phyloP scores from a whole-genome alignment of 2,329 filamentous ascomycete genomes.

The Paracoccidioides brasiliensis region DNA sequence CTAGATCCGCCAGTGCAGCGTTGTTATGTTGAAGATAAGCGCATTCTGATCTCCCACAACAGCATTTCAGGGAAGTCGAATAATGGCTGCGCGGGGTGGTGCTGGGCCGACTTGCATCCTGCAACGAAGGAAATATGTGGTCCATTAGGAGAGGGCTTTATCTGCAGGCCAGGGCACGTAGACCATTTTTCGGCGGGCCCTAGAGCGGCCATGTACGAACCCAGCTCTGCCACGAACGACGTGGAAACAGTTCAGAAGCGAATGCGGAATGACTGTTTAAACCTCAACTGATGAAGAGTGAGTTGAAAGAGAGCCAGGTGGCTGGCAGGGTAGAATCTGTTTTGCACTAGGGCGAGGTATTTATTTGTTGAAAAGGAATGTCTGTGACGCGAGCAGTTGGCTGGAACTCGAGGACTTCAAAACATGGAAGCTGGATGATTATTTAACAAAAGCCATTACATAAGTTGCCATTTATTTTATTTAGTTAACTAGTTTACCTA shows the following conservation, averaged over 20 bases:
- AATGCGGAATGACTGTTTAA: not conserved
- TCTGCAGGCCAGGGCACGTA: not conserved
- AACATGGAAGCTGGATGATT: no score
- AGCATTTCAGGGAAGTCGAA: slow-evolving; percentile 44
- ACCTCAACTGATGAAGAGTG: not conserved
- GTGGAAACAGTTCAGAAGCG: not conserved
- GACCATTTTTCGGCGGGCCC: slow-evolving; percentile 1
- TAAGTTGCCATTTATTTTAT: no score
- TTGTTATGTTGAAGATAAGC: slow-evolving; percentile 70
- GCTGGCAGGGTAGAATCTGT: not conserved
- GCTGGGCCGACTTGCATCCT: not conserved
- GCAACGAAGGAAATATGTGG: slow-evolving; percentile 1
- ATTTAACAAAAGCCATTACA: no score
- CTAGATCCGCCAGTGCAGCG: slow-evolving; percentile 62
- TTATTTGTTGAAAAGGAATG: no score
- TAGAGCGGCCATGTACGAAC: not conserved
- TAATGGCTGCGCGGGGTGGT: slow-evolving; percentile 2
- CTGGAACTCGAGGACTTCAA: no score
- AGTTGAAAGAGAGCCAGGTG: not conserved
- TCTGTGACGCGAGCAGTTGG: no score
- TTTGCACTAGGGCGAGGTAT: not conserved
- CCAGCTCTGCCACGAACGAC: slow-evolving; percentile 1
- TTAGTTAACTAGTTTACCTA: no score
- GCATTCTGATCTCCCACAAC: slow-evolving; percentile 72
- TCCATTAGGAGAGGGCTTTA: slow-evolving; percentile 1